phyloP scores from a whole-genome alignment of 192 early-diverging fungal species.

The Mortierella alpina region DNA sequence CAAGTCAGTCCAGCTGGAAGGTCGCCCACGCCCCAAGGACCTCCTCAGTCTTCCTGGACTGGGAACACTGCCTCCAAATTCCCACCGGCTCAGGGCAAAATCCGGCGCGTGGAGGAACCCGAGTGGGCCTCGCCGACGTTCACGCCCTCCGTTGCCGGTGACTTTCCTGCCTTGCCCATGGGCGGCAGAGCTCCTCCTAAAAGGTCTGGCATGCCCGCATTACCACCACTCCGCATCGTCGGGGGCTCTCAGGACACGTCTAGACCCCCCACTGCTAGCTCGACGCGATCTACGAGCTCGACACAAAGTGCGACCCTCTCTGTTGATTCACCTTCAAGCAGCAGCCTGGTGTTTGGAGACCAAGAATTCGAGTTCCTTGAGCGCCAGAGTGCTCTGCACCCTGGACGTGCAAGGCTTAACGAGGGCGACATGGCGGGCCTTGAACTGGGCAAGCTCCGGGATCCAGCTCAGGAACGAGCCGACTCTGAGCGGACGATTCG shows the following conservation, averaged over 20 bases:
- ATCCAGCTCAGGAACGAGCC: neutral
- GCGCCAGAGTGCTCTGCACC: neutral
- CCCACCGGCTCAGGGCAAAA: neutral
- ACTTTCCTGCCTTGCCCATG: constrained; percentile 25
- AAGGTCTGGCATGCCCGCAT: constrained; percentile 9
- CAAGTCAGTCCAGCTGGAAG: too few relatives aligned
- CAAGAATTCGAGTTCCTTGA: constrained; percentile 22
- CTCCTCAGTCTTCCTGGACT: neutral
- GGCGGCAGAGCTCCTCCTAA: neutral
- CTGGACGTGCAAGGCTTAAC: neutral
- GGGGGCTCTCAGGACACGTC: neutral
- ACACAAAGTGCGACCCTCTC: neutral
- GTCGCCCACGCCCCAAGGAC: too few relatives aligned
- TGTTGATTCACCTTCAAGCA: too few relatives aligned
- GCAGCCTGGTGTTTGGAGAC: constrained; percentile 22
- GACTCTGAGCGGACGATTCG: constrained; percentile 6
- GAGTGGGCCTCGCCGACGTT: constrained; percentile 32
- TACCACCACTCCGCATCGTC: constrained; percentile 6
- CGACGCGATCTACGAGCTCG: neutral
- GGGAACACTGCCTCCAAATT: too few relatives aligned
- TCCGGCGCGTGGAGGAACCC: neutral
- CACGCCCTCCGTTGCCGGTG: neutral
- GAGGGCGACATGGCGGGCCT: constrained; percentile 4
- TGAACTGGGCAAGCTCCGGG: constrained; percentile 5
- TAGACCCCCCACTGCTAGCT: neutral